A percentile compares a stretch with the other conserved stretches of the same genome.
phyloP scores from a whole-genome alignment of 2,329 filamentous ascomycete genomes.

The Fusarium foetens region DNA sequence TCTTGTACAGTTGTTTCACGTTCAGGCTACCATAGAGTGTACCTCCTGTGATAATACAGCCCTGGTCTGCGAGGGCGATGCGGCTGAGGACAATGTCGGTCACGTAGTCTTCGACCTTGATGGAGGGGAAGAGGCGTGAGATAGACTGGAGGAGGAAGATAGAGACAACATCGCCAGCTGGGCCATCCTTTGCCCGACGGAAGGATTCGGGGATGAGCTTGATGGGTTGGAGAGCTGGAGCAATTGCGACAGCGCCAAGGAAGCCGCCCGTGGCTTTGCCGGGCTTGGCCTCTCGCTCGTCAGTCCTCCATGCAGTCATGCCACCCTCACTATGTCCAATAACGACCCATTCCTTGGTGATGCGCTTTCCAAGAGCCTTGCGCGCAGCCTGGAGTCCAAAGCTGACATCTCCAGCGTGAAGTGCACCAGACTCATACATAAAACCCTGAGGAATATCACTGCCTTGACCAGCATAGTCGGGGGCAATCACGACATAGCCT shows the following conservation, averaged over 20 bases:
- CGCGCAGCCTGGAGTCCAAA: conserved; percentile 5
- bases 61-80: conserved; percentile 6
- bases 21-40: not conserved
- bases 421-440: conserved; percentile 19
- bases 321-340: conserved; percentile 22
- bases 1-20: conserved; percentile 2
- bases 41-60: not conserved
- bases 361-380: not conserved
- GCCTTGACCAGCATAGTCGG: conserved; percentile 18
- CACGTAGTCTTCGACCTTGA: conserved; percentile 15
- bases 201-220: conserved; percentile 24
- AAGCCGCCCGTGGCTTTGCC: conserved; percentile 12
- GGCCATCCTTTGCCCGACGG: conserved; percentile 1
- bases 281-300: not conserved
- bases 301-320: conserved; percentile 16
- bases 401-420: conserved; percentile 14
- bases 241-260: conserved; percentile 1
- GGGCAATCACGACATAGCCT: conserved; percentile 7
- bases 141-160: conserved; percentile 9
- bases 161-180: conserved; percentile 17
- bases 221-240: conserved; percentile 13
- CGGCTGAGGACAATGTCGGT: conserved; percentile 4
- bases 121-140: not conserved
- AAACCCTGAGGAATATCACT: conserved; percentile 21
- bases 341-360: conserved; percentile 13